Conservation (phyloP, 257 asterid species). For the Solanum arcanum region DNA sequence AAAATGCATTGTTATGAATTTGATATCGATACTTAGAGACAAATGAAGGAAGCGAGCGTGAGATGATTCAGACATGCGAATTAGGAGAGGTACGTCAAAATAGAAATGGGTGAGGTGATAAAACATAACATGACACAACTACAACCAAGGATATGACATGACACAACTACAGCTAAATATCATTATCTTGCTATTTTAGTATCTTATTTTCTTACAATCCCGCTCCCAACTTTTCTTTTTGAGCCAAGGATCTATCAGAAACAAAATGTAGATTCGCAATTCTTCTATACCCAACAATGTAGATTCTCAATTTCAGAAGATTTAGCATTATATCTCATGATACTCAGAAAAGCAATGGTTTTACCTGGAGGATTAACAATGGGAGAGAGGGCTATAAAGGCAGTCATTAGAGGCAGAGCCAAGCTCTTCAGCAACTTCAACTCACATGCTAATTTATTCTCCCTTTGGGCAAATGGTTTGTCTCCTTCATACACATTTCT, state of each 20-base stretch:
- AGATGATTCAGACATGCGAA: not conserved
- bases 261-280: not conserved
- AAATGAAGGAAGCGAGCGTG: not conserved
- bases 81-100: not conserved
- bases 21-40: too few species aligned
- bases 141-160: too few species aligned
- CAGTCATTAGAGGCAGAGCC: conserved; percentile 52
- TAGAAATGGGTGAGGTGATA: not conserved
- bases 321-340: not conserved
- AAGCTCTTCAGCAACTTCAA: conserved; percentile 29
- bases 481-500: conserved; percentile 1
- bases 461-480: conserved; percentile 4
- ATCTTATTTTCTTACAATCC: not conserved
- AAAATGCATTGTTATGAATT: too few species aligned
- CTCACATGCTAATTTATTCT: conserved; percentile 10
- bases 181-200: not conserved
- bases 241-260: not conserved
- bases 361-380: conserved; percentile 40
- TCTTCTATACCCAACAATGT: too few species aligned
- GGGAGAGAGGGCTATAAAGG: conserved; percentile 42
- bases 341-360: not conserved
- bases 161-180: not conserved
- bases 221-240: not conserved
- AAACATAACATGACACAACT: not conserved
- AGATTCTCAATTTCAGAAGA: not conserved